phyloP scores from a whole-genome alignment of 2,329 filamentous ascomycete genomes.

The Cryphonectria parasitica region DNA sequence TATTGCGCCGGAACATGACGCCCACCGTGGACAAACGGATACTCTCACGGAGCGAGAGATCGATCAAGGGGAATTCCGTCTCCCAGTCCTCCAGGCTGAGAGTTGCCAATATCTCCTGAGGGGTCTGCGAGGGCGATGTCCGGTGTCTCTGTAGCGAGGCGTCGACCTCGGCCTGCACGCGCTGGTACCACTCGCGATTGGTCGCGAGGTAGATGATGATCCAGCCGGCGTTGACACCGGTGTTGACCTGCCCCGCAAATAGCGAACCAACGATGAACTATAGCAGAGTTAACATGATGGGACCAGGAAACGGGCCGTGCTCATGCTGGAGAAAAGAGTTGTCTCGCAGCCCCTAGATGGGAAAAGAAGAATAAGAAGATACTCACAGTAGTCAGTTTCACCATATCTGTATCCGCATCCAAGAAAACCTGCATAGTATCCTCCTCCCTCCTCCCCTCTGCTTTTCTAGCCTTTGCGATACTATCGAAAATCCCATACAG shows the following conservation, averaged over 20 bases:
- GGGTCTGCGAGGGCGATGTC: constrained; percentile 35
- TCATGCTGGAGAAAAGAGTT: neutral
- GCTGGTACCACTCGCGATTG: constrained; percentile 49
- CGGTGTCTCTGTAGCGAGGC: constrained; percentile 48
- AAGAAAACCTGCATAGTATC: constrained; percentile 59
- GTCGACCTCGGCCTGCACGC: constrained; percentile 52
- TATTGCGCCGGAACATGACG: constrained; percentile 56
- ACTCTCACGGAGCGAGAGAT: constrained; percentile 56
- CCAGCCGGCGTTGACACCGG: constrained; percentile 58
- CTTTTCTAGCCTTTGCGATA: constrained; percentile 51
- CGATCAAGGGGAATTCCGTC: constrained; percentile 54
- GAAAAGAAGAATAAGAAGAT: neutral
- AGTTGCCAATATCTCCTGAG: constrained; percentile 44
- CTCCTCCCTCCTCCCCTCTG: constrained; percentile 45
- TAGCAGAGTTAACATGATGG: neutral
- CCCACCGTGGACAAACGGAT: constrained; percentile 56
- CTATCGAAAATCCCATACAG: constrained; percentile 54
- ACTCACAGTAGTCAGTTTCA: constrained; percentile 47
- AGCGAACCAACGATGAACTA: constrained; percentile 57
- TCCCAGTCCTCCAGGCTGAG: constrained; percentile 60
- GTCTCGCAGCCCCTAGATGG: neutral
- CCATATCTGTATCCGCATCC: constrained; percentile 52
- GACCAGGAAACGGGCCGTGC: neutral
- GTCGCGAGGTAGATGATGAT: constrained; percentile 54
- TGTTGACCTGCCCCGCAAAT: constrained; percentile 62